Evolutionary conservation across 495 filamentous ascomycete genomes (phyloP), one percentile per base, ranked within the genome.

Genomic region (Xylaria curta): DNA sequence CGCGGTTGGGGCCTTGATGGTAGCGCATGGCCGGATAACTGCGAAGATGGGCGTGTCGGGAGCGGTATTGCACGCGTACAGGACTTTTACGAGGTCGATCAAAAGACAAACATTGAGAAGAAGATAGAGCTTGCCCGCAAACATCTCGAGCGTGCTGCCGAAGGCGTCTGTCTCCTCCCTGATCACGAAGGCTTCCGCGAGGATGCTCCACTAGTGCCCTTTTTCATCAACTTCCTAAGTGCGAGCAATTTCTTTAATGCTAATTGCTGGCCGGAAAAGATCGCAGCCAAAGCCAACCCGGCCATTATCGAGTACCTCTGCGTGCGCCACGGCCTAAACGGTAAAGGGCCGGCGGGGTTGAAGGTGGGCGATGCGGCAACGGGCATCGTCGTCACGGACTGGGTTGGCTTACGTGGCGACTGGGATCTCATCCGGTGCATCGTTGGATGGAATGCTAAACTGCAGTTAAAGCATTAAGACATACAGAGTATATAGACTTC

Each of bases 271-370:
- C 96, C 96, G 10, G 95, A 97, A 78, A 92, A 87, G 82, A 91
- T 98, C 76, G 95, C 95, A n/a, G 90, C 89, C 40, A 95, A 93
- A 84, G 84, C 97, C 26, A 99, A 99, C 82, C 93, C 96, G n/a
- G 91, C 90, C n/a, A 86, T 93, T 36, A 86, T 93, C 51, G 90
- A 94, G 63, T 93, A 91, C 81, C 80, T 98, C 54, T 96, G 93
- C 74, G 81, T 88, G 76, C 87, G 84, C 19, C 93, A 96, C 75
- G 87, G 79, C n/a, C 80, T 73, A 26, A 74, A 77, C 4, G 82
- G 82, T 75, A 80, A 82, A 82, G 78, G 85, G 76, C 71, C 80
- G 21, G 74, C 83, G 71, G 68, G 80, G 73, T 60, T 85, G 36
- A 79, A 76, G 31, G 76, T 86, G 24, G 91, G 93, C 13, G 93